These are phyloP conservation scores for Marchantia paleacea DNA, from an alignment of 225 moss, liverwort and hornwort species.

Conservation along the genomic window DNA sequence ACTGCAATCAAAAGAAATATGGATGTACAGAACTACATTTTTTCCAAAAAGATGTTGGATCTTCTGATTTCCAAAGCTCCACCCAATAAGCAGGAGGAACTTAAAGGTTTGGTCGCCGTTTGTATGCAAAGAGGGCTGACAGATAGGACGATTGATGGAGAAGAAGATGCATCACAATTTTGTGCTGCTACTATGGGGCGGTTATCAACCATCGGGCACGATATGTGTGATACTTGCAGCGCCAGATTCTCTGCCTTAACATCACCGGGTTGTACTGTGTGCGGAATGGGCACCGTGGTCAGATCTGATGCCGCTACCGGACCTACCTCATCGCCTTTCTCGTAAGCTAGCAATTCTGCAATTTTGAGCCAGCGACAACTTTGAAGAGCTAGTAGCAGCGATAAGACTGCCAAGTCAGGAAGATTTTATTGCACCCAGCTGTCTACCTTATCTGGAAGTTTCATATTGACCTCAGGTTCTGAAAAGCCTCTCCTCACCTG, in stretches of 20 bases:
- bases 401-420: not conserved
- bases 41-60: constrained; percentile 94
- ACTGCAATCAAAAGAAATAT: constrained; percentile 97
- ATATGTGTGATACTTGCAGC: constrained; percentile 84
- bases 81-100: constrained; percentile 88
- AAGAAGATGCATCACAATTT: constrained; percentile 95
- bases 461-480: not conserved
- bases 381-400: not conserved
- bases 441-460: not conserved
- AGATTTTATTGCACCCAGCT: not conserved
- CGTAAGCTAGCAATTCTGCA: constrained; percentile 35
- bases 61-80: constrained; percentile 91
- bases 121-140: constrained; percentile 82
- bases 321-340: constrained; percentile 71
- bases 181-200: constrained; percentile 96
- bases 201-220: constrained; percentile 90
- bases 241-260: constrained; percentile 91
- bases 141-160: constrained; percentile 89
- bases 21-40: constrained; percentile 96
- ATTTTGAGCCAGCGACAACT: constrained; percentile 4
- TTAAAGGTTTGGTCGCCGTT: constrained; percentile 67
- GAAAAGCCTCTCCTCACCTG: not conserved
- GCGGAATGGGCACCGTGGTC: constrained; percentile 96
- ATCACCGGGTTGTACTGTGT: constrained; percentile 88
- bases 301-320: constrained; percentile 90